Base-by-base conservation (phyloP, 2,329 filamentous ascomycete genomes). In the Westerdykella aurantiaca region DNA sequence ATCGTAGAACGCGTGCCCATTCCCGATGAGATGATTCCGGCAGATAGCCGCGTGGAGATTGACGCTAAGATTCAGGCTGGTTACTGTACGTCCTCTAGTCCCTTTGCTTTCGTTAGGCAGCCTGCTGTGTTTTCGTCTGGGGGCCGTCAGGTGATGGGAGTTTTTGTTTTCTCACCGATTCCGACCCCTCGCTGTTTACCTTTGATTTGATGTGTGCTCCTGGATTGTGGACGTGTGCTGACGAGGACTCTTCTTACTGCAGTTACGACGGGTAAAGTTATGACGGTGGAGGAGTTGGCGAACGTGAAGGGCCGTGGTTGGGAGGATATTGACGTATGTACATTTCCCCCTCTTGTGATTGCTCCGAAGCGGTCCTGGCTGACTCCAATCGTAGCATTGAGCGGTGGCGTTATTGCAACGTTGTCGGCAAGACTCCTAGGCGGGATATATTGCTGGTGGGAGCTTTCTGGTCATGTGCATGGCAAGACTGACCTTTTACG, bases 31-130 rank as follows among this genome's bases (percentile, higher is more conserved):
- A 82, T 93, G 79, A 96, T 97, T 57, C 93, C 93, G 11, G 87
- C 84, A 50, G 93, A 97, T 69, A 95, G 89, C 42, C 78, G 91
- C 53, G 93, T 97, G n/a, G 93, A 98, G 69, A 98, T 97, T 61
- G 93, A 97, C 69, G 93, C 93, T 46, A 97, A 97, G 75, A 96
- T 97, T 64, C 93, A 91, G 57, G 89, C 91, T 48, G 93, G 81
- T 17, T 83, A 83, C 61, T 83, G 86, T 88, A 71, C 69, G 81
- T 71, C 22, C 38, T 29, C 34, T 22, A 34, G 31, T 17, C 31
- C n/a, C 25, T 29, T 9, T 29, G 18, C 21, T 23, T 29, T 29
- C 25, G 25, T 4, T 12, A 5, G 11, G 25, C 9, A 29, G 7
- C 10, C 18, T 21, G 18, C 18, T 21, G 18, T 6, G 18, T 21